Percentiles rank a stretch among this genome's conserved stretches.
These are phyloP conservation scores for Tricholoma flavovirens DNA, from an alignment of 768 basidiomycete genomes.

Conservation along the genomic window DNA sequence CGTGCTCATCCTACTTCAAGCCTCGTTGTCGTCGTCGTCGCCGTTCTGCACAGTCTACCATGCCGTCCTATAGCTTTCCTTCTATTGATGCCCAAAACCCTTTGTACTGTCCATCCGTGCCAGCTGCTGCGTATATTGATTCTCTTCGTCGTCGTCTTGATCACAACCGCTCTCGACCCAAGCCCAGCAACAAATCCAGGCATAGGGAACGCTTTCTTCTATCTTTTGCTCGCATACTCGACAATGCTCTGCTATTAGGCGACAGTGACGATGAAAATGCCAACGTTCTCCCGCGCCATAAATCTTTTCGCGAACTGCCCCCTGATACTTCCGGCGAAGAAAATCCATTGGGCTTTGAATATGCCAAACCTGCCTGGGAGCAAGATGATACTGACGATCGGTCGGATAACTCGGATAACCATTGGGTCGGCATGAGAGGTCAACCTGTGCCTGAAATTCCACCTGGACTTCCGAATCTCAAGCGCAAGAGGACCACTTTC, in stretches of 20 bases:
- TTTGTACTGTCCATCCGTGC: conserved; percentile 48
- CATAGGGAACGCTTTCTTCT: conserved; percentile 17
- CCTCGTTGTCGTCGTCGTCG: neutral
- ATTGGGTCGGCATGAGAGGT: conserved; percentile 12
- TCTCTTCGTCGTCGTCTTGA: conserved; percentile 32
- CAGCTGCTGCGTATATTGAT: conserved; percentile 41
- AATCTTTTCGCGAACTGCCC: neutral
- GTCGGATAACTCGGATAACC: conserved; percentile 9
- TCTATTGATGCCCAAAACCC: conserved; percentile 50
- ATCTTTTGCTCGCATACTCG: conserved; percentile 30
- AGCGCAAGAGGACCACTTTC: conserved; percentile 32
- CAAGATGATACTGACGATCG: conserved; percentile 3
- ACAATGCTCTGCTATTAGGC: conserved; percentile 20
- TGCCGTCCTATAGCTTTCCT: conserved; percentile 18
- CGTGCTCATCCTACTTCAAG: too few species aligned
- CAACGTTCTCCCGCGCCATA: neutral
- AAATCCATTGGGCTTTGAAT: conserved; percentile 1
- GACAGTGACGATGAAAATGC: conserved; percentile 10
- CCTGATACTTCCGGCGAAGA: conserved; percentile 14
- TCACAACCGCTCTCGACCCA: conserved; percentile 13
- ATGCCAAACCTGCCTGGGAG: conserved; percentile 16
- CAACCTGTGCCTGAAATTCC: neutral
- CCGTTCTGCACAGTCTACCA: neutral
- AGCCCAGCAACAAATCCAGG: neutral
- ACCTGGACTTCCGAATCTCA: conserved; percentile 7